phyloP scores from a whole-genome alignment of 2,329 filamentous ascomycete genomes.

The Arthrinium puccinioides region DNA sequence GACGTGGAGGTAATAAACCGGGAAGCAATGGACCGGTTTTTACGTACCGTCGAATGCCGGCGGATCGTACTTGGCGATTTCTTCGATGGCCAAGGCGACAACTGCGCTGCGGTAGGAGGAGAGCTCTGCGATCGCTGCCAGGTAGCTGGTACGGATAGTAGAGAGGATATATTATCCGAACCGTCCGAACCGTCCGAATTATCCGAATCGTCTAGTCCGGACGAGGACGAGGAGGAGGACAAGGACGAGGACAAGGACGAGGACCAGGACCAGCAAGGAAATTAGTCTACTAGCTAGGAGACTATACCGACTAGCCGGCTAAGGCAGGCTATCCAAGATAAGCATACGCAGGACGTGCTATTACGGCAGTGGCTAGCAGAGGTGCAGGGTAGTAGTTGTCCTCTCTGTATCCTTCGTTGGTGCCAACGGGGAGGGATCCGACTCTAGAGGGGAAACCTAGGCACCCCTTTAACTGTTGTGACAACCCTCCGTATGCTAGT shows the following conservation, averaged over 20 bases:
- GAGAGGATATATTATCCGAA: neutral
- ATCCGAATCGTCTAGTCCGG: too few species aligned
- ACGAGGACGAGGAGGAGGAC: neutral
- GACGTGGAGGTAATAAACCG: neutral
- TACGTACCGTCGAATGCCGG: neutral
- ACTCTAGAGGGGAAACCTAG: neutral
- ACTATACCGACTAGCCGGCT: too few species aligned
- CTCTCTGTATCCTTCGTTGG: neutral
- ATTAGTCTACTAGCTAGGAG: too few species aligned
- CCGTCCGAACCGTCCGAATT: too few species aligned
- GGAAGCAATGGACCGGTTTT: neutral
- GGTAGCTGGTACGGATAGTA: neutral
- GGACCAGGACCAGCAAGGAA: neutral
- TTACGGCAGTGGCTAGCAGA: neutral
- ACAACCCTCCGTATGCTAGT: neutral
- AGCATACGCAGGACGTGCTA: neutral
- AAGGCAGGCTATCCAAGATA: neutral
- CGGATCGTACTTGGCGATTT: neutral
- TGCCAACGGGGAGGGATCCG: neutral
- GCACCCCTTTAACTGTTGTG: neutral
- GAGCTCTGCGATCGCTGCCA: neutral
- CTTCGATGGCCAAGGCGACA: neutral
- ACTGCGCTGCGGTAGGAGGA: neutral
- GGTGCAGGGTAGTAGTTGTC: neutral
- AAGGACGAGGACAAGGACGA: neutral